Conservation (phyloP, 1,284 basidiomycete species). For the Baeospora myosura region DNA sequence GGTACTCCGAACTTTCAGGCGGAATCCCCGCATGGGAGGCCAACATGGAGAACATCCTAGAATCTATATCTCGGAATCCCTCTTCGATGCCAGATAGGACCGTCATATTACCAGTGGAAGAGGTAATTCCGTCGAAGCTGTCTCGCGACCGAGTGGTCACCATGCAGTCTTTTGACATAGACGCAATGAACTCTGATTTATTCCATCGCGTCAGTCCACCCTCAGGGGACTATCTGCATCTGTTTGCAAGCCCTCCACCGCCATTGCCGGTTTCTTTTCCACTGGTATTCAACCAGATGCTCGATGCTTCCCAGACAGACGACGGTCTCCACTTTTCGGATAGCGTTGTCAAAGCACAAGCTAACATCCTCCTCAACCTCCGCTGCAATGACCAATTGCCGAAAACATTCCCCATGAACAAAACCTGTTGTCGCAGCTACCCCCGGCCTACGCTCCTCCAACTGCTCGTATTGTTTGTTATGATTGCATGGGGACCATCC, state of each 20-base stretch:
- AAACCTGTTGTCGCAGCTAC: conserved; percentile 79
- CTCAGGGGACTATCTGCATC: conserved; percentile 23
- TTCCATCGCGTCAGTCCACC: conserved; percentile 55
- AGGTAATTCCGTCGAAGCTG: conserved; percentile 53
- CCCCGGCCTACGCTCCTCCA: conserved; percentile 62
- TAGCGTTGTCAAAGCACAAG: conserved; percentile 59
- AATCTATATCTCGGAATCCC: conserved; percentile 32
- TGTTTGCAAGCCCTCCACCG: conserved; percentile 17
- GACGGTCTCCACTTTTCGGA: conserved; percentile 82
- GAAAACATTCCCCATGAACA: conserved; percentile 65
- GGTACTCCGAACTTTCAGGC: conserved; percentile 60
- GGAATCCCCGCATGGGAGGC: conserved; percentile 73
- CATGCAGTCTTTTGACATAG: conserved; percentile 71
- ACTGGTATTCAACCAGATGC: conserved; percentile 71
- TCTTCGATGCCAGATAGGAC: conserved; percentile 57
- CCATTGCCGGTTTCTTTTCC: conserved; percentile 53
- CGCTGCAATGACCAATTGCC: conserved; percentile 74
- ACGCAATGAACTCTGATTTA: conserved; percentile 84
- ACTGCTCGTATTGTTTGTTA: conserved; percentile 42
- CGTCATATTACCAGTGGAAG: conserved; percentile 73
- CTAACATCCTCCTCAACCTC: conserved; percentile 73
- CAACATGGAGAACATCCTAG: conserved; percentile 59
- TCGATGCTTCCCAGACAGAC: conserved; percentile 64
- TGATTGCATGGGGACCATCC: conserved; percentile 53
- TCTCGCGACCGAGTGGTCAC: conserved; percentile 54